Base-by-base conservation (phyloP, 305 asterid species). In the Nicotiana rustica region DNA sequence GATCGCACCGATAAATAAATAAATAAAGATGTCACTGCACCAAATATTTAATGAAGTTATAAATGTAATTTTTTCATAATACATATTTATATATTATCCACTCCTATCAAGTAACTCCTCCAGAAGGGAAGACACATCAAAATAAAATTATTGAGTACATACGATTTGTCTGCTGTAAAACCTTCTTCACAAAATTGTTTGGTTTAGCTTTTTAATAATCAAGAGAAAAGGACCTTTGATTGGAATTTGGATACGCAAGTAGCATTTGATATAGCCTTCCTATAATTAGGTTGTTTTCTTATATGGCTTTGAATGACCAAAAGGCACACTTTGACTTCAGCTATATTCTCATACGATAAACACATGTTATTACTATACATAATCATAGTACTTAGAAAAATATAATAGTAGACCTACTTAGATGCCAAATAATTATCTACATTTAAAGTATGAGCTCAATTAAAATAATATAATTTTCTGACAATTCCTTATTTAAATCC, bases 361-460 rank as follows among this genome's bases (percentile, higher is more conserved):
- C 69, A 29, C 81, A 44, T 68, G 17, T 44, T 61, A 49, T 29
- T 59, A 29, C 5, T 10, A 6, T 69, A 9, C 52, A 41, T 38
- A 70, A 65, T 75, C 38, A 17, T 49, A 67, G 49, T 56, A 80
- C 21, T 61, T 79, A 59, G 29, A 31, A 60, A 15, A 68, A 41
- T 77, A 41, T 77, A 70, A 70, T 5, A 12, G 78, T 5, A 49
- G 14, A 14, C 79, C 41, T 73, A 49, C 62, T 44, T 71, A 71
- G 36, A 71, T 71, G 61, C 19, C 38, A 44, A 6, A 60, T 82
- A 10, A 44, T 31, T 29, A 66, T 70, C 3, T 31, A 80, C 47
- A 64, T 31, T 31, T 57, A 77, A 82, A 82, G 77, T 47, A 73
- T 47, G 60, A 73, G 38, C 14, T 47, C 62, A 73, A 49, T 47